A percentile compares a stretch with the other conserved stretches of the same genome.
Evolutionary conservation across 306 rosid species (phyloP).

Genomic region (Vicia sativa): DNA sequence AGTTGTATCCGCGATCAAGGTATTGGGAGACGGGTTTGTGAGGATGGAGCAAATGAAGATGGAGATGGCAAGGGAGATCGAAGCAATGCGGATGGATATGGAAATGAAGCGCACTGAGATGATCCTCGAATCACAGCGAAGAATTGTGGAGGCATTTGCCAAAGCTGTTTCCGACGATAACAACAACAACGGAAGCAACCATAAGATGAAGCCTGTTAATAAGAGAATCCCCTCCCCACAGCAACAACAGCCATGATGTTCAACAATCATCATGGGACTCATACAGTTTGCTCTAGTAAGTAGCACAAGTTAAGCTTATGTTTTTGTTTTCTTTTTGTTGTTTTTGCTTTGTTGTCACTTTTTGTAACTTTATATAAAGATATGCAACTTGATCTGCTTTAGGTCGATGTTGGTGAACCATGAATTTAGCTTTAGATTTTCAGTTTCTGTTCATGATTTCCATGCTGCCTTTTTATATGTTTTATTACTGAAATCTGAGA

Average conservation of each 20-base stretch:
- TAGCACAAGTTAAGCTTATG: constrained; percentile 7
- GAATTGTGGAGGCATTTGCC: constrained; percentile 87
- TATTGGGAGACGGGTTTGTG: constrained; percentile 91
- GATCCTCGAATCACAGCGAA: constrained; percentile 90
- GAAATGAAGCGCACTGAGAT: constrained; percentile 94
- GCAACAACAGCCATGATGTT: constrained; percentile 43
- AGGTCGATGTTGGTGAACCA: neutral
- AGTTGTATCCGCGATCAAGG: constrained; percentile 78
- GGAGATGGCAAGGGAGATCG: constrained; percentile 96
- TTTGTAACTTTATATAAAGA: constrained; percentile 12
- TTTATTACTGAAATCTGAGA: neutral
- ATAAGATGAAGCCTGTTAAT: constrained; percentile 58
- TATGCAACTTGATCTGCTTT: constrained; percentile 9
- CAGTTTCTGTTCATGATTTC: neutral
- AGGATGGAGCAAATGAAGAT: constrained; percentile 94
- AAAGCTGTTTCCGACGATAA: constrained; percentile 78
- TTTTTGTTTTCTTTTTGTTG: constrained; percentile 18
- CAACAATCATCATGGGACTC: neutral
- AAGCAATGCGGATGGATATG: constrained; percentile 90
- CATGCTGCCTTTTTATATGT: neutral
- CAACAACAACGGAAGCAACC: constrained; percentile 54
- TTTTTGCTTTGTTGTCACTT: neutral
- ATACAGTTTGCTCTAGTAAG: constrained; percentile 13
- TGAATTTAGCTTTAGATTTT: constrained; percentile 21
- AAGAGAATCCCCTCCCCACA: constrained; percentile 61